phyloP scores from a whole-genome alignment of 768 basidiomycete species.

The Russula ochroleuca region DNA sequence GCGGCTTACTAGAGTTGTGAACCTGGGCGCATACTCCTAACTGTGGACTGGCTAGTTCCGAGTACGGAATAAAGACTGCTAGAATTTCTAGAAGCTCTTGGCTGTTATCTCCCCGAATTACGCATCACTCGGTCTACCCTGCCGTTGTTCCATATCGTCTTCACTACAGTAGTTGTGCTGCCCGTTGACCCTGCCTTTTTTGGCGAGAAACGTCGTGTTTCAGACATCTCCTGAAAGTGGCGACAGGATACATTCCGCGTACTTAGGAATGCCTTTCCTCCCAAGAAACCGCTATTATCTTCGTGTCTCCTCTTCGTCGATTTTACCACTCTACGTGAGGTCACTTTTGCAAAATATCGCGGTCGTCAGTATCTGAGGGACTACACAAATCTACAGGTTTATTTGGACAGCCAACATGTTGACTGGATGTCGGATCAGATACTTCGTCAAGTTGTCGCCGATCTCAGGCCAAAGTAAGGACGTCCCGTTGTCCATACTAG shows the following conservation, averaged over 20 bases:
- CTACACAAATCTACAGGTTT: slow-evolving; percentile 45
- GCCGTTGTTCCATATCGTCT: background rate
- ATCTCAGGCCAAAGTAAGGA: slow-evolving; percentile 65
- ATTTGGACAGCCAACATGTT: slow-evolving; percentile 83
- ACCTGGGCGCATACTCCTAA: background rate
- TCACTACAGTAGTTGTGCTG: background rate
- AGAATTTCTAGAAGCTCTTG: background rate
- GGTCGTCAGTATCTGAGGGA: slow-evolving; percentile 1
- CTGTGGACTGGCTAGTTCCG: background rate
- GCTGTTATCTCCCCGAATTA: background rate
- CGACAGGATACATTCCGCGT: background rate
- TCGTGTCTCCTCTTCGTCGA: slow-evolving; percentile 64
- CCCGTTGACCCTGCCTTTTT: background rate
- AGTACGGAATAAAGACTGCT: too few relatives aligned
- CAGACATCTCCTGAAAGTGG: background rate
- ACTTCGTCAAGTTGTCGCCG: slow-evolving; percentile 75
- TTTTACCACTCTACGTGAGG: slow-evolving; percentile 77
- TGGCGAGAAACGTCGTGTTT: background rate
- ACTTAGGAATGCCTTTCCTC: slow-evolving; percentile 52
- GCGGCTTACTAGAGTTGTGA: background rate
- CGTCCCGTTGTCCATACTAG: slow-evolving; percentile 2
- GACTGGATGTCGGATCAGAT: slow-evolving; percentile 87
- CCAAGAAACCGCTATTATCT: slow-evolving; percentile 79
- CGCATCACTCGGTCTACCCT: background rate
- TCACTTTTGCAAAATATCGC: background rate